A percentile compares a stretch with the other conserved stretches of the same genome.
Evolutionary conservation across 192 early-diverging fungal species (phyloP).

Genomic region (Dimargaris xerosporica): DNA sequence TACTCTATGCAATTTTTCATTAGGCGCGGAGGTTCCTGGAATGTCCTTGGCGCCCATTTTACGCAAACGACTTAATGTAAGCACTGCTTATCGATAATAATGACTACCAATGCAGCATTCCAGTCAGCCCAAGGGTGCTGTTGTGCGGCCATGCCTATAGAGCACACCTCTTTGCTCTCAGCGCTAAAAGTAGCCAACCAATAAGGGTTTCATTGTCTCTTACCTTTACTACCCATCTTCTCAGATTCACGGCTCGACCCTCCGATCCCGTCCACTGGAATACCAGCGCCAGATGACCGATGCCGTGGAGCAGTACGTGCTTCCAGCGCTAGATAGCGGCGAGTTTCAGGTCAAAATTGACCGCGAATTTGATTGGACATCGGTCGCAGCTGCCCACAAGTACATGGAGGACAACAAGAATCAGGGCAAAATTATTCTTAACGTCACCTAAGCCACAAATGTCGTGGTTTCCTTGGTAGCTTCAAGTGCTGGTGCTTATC

Average conservation of each 20-base stretch:
- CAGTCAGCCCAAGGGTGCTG: neutral
- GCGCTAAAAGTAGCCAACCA: neutral
- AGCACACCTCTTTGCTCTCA: neutral
- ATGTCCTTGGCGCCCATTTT: constrained; percentile 30
- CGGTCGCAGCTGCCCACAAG: constrained; percentile 46
- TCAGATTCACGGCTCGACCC: constrained; percentile 49
- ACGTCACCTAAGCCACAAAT: too few species aligned
- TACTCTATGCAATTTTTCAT: neutral
- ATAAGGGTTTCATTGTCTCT: neutral
- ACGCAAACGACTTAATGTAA: constrained; percentile 40
- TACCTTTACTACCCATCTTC: neutral
- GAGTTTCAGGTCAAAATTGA: constrained; percentile 37
- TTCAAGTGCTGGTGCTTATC: too few species aligned
- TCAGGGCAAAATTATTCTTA: constrained; percentile 48
- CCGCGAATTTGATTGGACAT: constrained; percentile 44
- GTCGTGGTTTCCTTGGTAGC: too few species aligned
- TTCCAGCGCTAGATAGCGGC: constrained; percentile 31
- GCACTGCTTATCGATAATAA: neutral
- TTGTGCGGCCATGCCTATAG: neutral
- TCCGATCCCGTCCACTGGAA: constrained; percentile 42
- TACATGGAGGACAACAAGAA: constrained; percentile 46
- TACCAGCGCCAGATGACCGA: constrained; percentile 43
- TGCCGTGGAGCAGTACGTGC: constrained; percentile 32
- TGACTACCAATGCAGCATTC: neutral
- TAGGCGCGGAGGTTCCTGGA: neutral